Percentiles rank a stretch among this genome's conserved stretches.
Conservation (phyloP, 2,329 filamentous ascomycete species). For the Fusarium neocosmosporiellum region DNA sequence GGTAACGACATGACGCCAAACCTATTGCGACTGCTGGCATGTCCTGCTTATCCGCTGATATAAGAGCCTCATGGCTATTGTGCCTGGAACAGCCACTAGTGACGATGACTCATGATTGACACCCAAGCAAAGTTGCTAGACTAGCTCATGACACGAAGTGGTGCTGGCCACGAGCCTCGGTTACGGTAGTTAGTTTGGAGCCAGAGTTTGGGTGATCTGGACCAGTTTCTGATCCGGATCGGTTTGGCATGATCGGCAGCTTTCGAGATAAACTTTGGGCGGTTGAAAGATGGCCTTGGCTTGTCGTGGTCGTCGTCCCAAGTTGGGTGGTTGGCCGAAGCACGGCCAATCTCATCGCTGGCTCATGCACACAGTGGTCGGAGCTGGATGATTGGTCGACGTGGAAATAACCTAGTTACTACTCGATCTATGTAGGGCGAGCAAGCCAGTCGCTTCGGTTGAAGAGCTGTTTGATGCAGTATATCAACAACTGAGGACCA, state of each 20-base stretch:
- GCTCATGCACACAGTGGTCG: background rate
- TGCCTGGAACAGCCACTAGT: background rate
- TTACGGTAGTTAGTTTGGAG: background rate
- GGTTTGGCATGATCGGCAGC: background rate
- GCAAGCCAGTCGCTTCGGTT: background rate
- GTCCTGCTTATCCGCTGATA: background rate
- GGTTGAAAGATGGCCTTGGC: background rate
- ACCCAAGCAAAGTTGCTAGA: background rate
- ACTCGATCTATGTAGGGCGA: background rate
- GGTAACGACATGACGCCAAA: slow-evolving; percentile 1
- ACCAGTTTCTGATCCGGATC: background rate
- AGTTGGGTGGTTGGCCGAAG: background rate
- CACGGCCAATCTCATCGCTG: background rate
- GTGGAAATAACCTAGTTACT: background rate
- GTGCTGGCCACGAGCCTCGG: background rate
- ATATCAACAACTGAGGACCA: background rate
- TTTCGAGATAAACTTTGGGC: background rate
- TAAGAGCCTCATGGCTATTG: slow-evolving; percentile 3
- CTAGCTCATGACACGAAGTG: background rate
- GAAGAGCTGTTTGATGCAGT: background rate
- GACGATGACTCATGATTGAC: background rate
- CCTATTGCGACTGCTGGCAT: background rate
- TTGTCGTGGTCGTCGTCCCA: background rate
- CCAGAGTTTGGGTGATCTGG: background rate
- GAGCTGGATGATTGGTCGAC: background rate